These are phyloP conservation scores for Pythium guiyangense DNA, from an alignment of 352 stramenopile genomes.

Conservation along the genomic window DNA sequence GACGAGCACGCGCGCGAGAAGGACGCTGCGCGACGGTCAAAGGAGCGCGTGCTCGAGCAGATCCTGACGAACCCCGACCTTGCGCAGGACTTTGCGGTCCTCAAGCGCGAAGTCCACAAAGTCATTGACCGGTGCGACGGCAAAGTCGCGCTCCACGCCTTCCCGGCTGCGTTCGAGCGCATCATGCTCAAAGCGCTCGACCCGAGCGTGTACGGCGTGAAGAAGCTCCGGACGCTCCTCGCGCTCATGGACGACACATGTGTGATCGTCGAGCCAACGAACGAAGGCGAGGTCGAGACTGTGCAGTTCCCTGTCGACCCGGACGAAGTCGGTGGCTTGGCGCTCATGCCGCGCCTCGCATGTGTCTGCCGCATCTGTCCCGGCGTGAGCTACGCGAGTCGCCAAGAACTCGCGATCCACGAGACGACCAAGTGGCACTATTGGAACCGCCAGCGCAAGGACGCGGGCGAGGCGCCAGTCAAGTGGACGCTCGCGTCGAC, in stretches of 20 bases:
- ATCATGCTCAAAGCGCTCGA: slow-evolving; percentile 70
- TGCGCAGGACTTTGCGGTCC: no score
- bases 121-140: slow-evolving; percentile 57
- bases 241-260: slow-evolving; percentile 54
- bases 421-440: slow-evolving; percentile 77
- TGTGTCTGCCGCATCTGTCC: slow-evolving; percentile 62
- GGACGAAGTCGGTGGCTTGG: slow-evolving; percentile 21
- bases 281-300: slow-evolving; percentile 51
- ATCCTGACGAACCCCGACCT: slow-evolving; percentile 37
- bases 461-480: slow-evolving; percentile 24
- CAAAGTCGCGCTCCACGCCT: slow-evolving; percentile 43
- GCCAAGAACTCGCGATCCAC: slow-evolving; percentile 47
- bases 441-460: slow-evolving; percentile 56
- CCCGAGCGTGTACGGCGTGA: slow-evolving; percentile 51
- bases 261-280: slow-evolving; percentile 36
- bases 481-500: slow-evolving; percentile 55
- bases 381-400: slow-evolving; percentile 62
- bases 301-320: slow-evolving; percentile 50
- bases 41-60: slow-evolving; percentile 41
- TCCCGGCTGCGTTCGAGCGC: slow-evolving; percentile 44
- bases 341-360: slow-evolving; percentile 36
- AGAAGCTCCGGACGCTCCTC: slow-evolving; percentile 72
- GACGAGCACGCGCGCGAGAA: slow-evolving; percentile 9
- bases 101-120: slow-evolving; percentile 44
- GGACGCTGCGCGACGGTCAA: slow-evolving; percentile 22